Evolutionary conservation across 2,329 filamentous ascomycete species (phyloP).

Genomic region (Escovopsis weberi): DNA sequence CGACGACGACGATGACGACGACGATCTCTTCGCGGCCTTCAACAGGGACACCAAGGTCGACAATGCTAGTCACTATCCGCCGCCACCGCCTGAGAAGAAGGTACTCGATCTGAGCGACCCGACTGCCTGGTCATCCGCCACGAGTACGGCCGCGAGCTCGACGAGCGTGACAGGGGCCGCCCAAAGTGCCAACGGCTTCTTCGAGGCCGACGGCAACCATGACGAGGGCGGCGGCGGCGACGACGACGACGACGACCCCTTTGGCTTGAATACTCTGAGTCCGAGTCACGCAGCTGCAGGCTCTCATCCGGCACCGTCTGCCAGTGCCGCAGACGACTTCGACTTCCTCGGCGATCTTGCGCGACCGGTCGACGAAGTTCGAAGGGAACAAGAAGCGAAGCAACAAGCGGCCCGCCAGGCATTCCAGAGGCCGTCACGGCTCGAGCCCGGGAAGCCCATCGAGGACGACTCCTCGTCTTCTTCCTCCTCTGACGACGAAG

Average conservation of each 20-base stretch:
- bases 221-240: constrained; percentile 28
- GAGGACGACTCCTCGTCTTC: constrained; percentile 34
- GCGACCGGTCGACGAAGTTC: constrained; percentile 50
- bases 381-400: constrained; percentile 27
- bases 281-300: constrained; percentile 13
- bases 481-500: constrained; percentile 20
- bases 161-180: constrained; percentile 9
- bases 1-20: constrained; percentile 28
- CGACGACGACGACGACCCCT: constrained; percentile 64
- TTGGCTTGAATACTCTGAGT: constrained; percentile 58
- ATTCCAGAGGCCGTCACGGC: constrained; percentile 16
- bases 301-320: constrained; percentile 13
- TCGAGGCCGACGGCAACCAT: constrained; percentile 17
- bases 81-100: constrained; percentile 29
- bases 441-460: constrained; percentile 41
- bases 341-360: constrained; percentile 52
- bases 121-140: constrained; percentile 31
- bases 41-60: constrained; percentile 52
- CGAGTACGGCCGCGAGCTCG: constrained; percentile 10
- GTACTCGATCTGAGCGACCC: constrained; percentile 38
- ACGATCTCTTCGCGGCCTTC: constrained; percentile 55
- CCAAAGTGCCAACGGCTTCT: too few relatives aligned
- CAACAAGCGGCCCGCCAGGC: constrained; percentile 11
- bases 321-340: constrained; percentile 37
- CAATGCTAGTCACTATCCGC: constrained; percentile 47